Percentiles rank a stretch among this genome's conserved stretches.
These are phyloP conservation scores for Linnemannia elongata DNA, from an alignment of 192 early-diverging fungal species.

Conservation along the genomic window DNA sequence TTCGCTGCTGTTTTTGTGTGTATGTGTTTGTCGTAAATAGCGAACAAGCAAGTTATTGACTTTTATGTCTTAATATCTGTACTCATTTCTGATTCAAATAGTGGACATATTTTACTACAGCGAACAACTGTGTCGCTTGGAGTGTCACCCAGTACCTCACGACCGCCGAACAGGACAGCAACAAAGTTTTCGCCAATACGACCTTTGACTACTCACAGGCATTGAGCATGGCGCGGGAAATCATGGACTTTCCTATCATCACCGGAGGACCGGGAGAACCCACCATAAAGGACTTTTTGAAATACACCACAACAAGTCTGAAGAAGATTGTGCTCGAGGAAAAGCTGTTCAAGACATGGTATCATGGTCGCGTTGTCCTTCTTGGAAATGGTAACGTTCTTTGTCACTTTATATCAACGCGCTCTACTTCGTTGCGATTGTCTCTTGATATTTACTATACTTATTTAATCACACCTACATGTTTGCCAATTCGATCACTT, in stretches of 20 bases:
- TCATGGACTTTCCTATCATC: conserved; percentile 11
- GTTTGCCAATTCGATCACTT: background rate
- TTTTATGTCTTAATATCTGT: too few species aligned
- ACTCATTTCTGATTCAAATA: background rate
- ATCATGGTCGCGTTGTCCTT: background rate
- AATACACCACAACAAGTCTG: background rate
- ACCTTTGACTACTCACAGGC: conserved; percentile 4
- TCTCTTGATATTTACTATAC: background rate
- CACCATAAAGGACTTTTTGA: background rate
- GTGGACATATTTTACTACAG: conserved; percentile 7
- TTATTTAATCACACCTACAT: background rate
- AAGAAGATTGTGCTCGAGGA: conserved; percentile 19
- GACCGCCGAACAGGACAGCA: background rate
- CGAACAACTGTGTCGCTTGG: background rate
- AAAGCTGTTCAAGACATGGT: conserved; percentile 24
- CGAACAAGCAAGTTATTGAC: background rate
- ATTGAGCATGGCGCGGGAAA: conserved; percentile 1
- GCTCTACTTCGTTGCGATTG: background rate
- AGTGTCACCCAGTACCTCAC: background rate
- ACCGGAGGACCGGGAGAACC: background rate
- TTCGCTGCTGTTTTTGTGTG: background rate
- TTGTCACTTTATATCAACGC: too few species aligned
- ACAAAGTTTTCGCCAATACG: background rate
- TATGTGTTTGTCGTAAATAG: background rate
- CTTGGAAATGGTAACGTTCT: conserved; percentile 16